Base-by-base conservation (phyloP, 352 stramenopile species). In the Hyaloperonospora brassicae region DNA sequence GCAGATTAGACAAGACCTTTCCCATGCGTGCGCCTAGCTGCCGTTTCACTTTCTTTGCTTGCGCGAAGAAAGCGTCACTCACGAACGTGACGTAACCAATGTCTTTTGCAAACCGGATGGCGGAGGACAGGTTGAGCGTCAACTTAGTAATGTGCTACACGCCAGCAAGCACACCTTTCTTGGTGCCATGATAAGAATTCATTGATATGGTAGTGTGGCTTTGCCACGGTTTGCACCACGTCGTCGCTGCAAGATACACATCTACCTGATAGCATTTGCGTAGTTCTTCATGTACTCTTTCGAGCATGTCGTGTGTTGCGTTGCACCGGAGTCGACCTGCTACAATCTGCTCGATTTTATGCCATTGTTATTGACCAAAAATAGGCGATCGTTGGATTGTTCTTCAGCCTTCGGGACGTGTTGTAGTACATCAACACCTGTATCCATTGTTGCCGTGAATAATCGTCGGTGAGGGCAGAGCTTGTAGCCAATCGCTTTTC, bases 251-350 rank as follows among this genome's bases (percentile, higher is more conserved):
- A 14, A 57, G 59, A 41, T 51, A 22, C 14, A 66, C 52, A 12
- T 66, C 47, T 11, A 55, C 53, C 21, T 25, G 48, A 42, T 31
- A 25, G n/a, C 53, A 25, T 51, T 44, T 40, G 61, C 62, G 48
- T 53, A 63, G 25, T 63, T 59, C 22, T 54, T 62, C 34, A n/a
- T n/a, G n/a, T n/a, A n/a, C n/a, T n/a, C n/a, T n/a, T n/a, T n/a
- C n/a, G n/a, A n/a, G n/a, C n/a, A n/a, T n/a, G n/a, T n/a, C n/a
- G n/a, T n/a, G n/a, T n/a, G n/a, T n/a, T 66, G 52, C 46, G 59
- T 66, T 22, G 53, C 54, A 53, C 59, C 59, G 31, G 54, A 66
- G 51, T 62, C 59, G 46, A 61, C 52, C 50, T 59, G 53, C 59
- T 53, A 66, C 6, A 54, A 8, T 7, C 30, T 42, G 46, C 53